Evolutionary conservation across 306 rosid genomes (phyloP).

Genomic region (Trifolium fragiferum): DNA sequence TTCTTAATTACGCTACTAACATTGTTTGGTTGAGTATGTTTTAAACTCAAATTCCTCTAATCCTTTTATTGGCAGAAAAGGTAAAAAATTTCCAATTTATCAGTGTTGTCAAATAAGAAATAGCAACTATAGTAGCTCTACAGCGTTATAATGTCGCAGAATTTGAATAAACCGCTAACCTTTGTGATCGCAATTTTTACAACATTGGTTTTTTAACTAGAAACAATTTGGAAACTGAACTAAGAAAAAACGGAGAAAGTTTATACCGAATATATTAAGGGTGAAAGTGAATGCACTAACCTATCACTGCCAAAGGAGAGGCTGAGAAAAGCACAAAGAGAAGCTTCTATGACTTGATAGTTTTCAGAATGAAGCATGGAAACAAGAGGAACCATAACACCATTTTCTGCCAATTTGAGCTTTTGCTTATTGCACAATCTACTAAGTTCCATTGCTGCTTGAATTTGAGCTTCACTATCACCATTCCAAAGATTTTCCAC

Average conservation of each 20-base stretch:
- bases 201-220: not conserved
- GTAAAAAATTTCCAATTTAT: not conserved
- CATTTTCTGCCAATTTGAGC: constrained; percentile 66
- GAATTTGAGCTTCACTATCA: constrained; percentile 58
- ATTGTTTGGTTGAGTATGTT: constrained; percentile 20
- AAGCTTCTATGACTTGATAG: constrained; percentile 65
- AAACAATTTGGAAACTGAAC: constrained; percentile 18
- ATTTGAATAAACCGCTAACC: not conserved
- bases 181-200: not conserved
- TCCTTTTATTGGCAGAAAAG: not conserved
- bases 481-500: constrained; percentile 59
- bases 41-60: constrained; percentile 10
- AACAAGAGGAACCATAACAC: constrained; percentile 63
- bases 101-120: not conserved
- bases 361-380: constrained; percentile 72
- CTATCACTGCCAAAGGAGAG: constrained; percentile 86
- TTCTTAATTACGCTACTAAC: constrained; percentile 30
- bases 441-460: constrained; percentile 61
- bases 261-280: constrained; percentile 6
- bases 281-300: constrained; percentile 54
- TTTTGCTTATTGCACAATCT: constrained; percentile 61
- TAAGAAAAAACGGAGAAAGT: constrained; percentile 1
- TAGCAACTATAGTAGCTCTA: not conserved
- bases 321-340: constrained; percentile 73
- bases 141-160: not conserved